Percentiles rank a stretch among this genome's conserved stretches.
Evolutionary conservation across 2,329 filamentous ascomycete species (phyloP).

Genomic region (Trichoderma endophyticum): DNA sequence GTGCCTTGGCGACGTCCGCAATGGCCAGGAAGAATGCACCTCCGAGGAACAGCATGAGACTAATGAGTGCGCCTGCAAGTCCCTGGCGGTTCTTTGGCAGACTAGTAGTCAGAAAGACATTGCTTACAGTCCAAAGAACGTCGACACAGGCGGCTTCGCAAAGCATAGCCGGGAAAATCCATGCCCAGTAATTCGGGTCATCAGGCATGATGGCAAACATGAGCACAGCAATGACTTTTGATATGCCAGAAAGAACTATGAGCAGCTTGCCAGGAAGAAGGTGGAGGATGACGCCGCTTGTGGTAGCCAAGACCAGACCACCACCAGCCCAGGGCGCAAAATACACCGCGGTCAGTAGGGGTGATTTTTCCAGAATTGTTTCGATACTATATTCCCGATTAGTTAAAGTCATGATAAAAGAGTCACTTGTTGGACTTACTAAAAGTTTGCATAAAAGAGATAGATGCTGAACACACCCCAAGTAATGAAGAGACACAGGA

Average conservation of each 20-base stretch:
- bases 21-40: constrained; percentile 63
- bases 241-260: constrained; percentile 50
- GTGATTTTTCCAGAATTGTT: constrained; percentile 47
- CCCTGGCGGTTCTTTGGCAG: constrained; percentile 59
- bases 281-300: constrained; percentile 56
- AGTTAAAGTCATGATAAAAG: background rate
- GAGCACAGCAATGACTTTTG: constrained; percentile 48
- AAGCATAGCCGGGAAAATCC: constrained; percentile 59
- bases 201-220: constrained; percentile 56
- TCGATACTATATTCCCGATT: constrained; percentile 42
- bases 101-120: constrained; percentile 65
- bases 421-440: constrained; percentile 40
- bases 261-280: constrained; percentile 51
- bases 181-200: constrained; percentile 59
- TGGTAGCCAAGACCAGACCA: constrained; percentile 53
- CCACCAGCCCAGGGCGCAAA: constrained; percentile 56
- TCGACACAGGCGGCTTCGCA: constrained; percentile 63
- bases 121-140: constrained; percentile 62
- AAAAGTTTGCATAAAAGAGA: constrained; percentile 62
- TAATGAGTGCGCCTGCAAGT: constrained; percentile 62
- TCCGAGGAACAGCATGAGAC: constrained; percentile 59
- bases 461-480: constrained; percentile 59
- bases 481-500: constrained; percentile 49
- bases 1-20: constrained; percentile 53
- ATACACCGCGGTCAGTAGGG: constrained; percentile 57